Conservation (phyloP, 148 eudicot genomes). For the Persicaria tinctoria region DNA sequence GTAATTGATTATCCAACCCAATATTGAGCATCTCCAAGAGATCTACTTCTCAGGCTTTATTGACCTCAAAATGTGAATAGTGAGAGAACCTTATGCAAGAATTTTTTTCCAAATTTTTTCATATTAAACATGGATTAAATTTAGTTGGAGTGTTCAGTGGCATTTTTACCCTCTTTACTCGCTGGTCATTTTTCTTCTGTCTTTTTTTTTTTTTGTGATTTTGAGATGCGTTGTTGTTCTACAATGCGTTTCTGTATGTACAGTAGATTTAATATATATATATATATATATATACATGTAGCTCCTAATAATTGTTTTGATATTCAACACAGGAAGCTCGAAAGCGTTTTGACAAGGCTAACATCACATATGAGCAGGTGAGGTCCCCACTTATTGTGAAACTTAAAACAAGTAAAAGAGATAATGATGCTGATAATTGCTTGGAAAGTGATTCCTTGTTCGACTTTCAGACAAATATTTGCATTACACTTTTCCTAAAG, state of each 20-base stretch:
- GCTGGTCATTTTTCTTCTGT: not conserved
- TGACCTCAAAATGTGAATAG: not conserved
- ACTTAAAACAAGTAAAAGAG: no score
- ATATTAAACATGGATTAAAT: not conserved
- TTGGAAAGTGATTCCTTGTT: not conserved
- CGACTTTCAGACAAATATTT: not conserved
- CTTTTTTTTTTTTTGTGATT: not conserved
- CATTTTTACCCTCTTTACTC: not conserved
- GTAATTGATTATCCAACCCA: not conserved
- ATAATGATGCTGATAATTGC: no score
- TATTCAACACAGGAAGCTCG: constrained; percentile 69
- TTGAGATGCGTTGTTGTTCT: not conserved
- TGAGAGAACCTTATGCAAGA: not conserved
- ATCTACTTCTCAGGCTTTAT: not conserved
- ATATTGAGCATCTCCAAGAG: not conserved
- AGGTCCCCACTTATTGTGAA: not conserved
- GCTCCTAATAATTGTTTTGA: constrained; percentile 3
- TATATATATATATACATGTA: not conserved
- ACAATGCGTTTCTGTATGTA: not conserved
- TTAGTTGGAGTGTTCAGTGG: not conserved
- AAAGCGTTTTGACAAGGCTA: constrained; percentile 90
- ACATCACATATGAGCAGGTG: constrained; percentile 69
- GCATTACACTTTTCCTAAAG: no score
- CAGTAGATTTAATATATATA: not conserved
- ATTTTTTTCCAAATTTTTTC: not conserved